A percentile compares a stretch with the other conserved stretches of the same genome.
Evolutionary conservation across 805 yeast species (phyloP).

Genomic region (Starmerella apicola): DNA sequence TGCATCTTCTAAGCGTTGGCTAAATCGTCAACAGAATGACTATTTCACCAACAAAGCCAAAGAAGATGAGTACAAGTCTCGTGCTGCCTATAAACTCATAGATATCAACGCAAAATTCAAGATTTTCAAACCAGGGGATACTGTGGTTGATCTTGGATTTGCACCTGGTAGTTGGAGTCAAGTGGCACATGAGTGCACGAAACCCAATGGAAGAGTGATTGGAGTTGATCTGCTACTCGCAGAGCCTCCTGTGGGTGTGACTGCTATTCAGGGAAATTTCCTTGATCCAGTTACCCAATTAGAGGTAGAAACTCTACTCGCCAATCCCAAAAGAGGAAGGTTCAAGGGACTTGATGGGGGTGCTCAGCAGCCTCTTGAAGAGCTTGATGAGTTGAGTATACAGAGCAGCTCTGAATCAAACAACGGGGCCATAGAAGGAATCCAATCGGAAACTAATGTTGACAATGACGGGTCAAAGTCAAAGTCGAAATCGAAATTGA

Average conservation of each 20-base stretch:
- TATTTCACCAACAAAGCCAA: slow-evolving; percentile 55
- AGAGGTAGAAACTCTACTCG: slow-evolving; percentile 23
- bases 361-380: slow-evolving; percentile 18
- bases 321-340: slow-evolving; percentile 23
- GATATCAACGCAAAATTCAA: slow-evolving; percentile 58
- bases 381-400: slow-evolving; percentile 20
- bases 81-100: slow-evolving; percentile 82
- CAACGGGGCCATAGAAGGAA: too few relatives aligned
- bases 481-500: too few relatives aligned
- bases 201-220: slow-evolving; percentile 43
- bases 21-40: slow-evolving; percentile 57
- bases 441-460: too few relatives aligned
- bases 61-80: slow-evolving; percentile 48
- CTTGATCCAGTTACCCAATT: slow-evolving; percentile 36
- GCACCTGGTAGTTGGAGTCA: slow-evolving; percentile 97
- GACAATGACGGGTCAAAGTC: too few relatives aligned
- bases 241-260: slow-evolving; percentile 68
- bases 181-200: slow-evolving; percentile 49
- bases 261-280: slow-evolving; percentile 80
- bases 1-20: slow-evolving; percentile 57
- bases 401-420: too few relatives aligned
- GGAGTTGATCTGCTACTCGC: slow-evolving; percentile 77
- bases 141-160: slow-evolving; percentile 72
- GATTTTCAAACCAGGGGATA: slow-evolving; percentile 42
- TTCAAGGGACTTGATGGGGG: too few relatives aligned